These are phyloP conservation scores for Cutaneotrichosporon arboriforme DNA, from an alignment of 1,284 basidiomycete genomes.

Conservation along the genomic window DNA sequence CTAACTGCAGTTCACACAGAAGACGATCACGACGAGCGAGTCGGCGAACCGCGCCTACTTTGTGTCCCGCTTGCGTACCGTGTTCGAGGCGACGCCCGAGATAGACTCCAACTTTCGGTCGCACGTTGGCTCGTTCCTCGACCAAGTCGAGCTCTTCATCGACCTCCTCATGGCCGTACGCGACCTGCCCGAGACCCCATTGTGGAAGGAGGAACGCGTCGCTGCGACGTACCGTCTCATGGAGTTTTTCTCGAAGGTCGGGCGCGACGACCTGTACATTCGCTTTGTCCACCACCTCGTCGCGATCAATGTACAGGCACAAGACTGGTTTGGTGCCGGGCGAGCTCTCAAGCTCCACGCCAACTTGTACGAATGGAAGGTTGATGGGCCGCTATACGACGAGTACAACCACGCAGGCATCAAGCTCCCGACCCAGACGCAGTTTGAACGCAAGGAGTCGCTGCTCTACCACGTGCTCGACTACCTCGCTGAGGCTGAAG, in stretches of 20 bases:
- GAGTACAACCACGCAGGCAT: constrained; percentile 70
- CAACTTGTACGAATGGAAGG: constrained; percentile 85
- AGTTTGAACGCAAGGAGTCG: constrained; percentile 90
- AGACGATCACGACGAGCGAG: constrained; percentile 18
- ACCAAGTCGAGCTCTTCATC: constrained; percentile 87
- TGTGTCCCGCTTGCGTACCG: constrained; percentile 78
- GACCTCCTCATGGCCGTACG: constrained; percentile 85
- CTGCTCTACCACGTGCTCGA: constrained; percentile 78
- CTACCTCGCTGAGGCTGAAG: constrained; percentile 87
- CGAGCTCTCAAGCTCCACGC: constrained; percentile 88
- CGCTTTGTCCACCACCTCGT: constrained; percentile 93
- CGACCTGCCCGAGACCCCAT: constrained; percentile 89
- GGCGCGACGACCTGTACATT: constrained; percentile 81
- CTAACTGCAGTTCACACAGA: constrained; percentile 27
- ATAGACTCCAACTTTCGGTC: constrained; percentile 73
- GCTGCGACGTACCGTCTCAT: constrained; percentile 87
- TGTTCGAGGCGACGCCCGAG: constrained; percentile 71
- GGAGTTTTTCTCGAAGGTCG: constrained; percentile 82
- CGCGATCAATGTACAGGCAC: constrained; percentile 75
- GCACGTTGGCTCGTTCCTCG: constrained; percentile 74
- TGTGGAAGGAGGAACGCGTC: constrained; percentile 88
- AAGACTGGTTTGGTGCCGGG: constrained; percentile 88
- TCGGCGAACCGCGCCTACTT: constrained; percentile 84
- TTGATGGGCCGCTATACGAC: constrained; percentile 64
- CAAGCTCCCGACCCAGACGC: constrained; percentile 81